Evolutionary conservation across 441 rosid genomes (phyloP).

Genomic region (Iberis amara): DNA sequence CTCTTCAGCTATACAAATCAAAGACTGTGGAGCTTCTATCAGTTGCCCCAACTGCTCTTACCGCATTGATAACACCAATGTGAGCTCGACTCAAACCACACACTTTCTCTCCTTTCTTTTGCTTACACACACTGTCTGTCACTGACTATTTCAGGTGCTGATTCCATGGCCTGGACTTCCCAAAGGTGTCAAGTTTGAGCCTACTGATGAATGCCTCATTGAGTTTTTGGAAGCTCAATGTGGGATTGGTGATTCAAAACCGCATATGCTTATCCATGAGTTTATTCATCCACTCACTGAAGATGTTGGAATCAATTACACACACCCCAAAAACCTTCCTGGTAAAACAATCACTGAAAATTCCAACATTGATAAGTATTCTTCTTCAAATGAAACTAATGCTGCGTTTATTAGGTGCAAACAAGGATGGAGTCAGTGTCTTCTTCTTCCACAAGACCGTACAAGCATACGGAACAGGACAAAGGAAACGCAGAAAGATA

Average conservation of each 20-base stretch:
- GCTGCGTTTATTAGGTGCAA: conserved; percentile 49
- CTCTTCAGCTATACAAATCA: conserved; percentile 45
- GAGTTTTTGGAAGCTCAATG: conserved; percentile 79
- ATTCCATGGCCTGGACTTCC: conserved; percentile 87
- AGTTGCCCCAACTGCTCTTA: conserved; percentile 72
- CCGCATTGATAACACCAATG: conserved; percentile 72
- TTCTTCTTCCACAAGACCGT: conserved; percentile 74
- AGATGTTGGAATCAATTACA: conserved; percentile 74
- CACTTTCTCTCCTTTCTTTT: background rate
- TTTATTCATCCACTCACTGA: conserved; percentile 63
- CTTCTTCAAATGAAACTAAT: background rate
- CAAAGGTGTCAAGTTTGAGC: conserved; percentile 91
- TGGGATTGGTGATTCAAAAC: conserved; percentile 44
- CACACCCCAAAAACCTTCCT: conserved; percentile 92
- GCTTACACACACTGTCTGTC: no score
- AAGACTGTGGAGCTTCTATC: conserved; percentile 58
- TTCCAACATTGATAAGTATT: background rate
- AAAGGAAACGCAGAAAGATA: conserved; percentile 83
- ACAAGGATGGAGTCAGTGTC: conserved; percentile 71
- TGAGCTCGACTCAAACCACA: conserved; percentile 28
- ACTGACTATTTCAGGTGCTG: conserved; percentile 37
- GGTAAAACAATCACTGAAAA: conserved; percentile 40
- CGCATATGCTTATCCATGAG: conserved; percentile 62
- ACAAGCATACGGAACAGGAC: conserved; percentile 89
- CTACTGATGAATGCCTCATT: conserved; percentile 66